phyloP scores from a whole-genome alignment of 2,329 filamentous ascomycete species.

The Venturia effusa region DNA sequence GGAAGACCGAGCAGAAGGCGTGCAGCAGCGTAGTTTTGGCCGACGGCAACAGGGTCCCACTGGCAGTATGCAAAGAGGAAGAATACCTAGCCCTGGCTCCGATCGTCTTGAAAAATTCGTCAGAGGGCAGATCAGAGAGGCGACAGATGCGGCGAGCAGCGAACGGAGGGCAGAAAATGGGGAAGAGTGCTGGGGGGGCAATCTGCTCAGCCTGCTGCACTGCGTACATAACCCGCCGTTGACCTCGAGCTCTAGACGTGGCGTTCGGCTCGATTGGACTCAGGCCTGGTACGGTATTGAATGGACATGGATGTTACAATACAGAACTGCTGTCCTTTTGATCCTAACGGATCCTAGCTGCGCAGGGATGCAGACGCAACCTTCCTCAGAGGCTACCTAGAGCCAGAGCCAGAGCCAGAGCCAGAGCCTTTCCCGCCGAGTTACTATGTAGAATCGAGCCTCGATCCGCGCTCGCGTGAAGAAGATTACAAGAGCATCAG shows the following conservation, averaged over 20 bases:
- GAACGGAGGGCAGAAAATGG: too few species aligned
- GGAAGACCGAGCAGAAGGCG: neutral
- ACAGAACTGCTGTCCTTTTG: neutral
- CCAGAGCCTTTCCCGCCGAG: too few species aligned
- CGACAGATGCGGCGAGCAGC: neutral
- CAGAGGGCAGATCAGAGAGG: slow-evolving; percentile 5
- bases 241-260: neutral
- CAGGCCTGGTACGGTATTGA: neutral
- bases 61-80: neutral
- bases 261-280: neutral
- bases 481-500: too few species aligned
- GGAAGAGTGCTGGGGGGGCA: too few species aligned
- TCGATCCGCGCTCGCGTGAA: too few species aligned
- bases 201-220: too few species aligned
- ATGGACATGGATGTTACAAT: slow-evolving; percentile 1
- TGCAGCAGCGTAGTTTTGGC: neutral
- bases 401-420: too few species aligned
- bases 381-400: too few species aligned
- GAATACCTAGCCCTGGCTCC: neutral
- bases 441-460: too few species aligned
- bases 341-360: neutral
- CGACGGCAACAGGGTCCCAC: neutral
- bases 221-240: neutral
- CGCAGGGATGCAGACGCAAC: neutral
- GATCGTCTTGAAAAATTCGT: slow-evolving; percentile 1